phyloP scores from a whole-genome alignment of 805 yeast species.

The Yarrowia hollandica region DNA sequence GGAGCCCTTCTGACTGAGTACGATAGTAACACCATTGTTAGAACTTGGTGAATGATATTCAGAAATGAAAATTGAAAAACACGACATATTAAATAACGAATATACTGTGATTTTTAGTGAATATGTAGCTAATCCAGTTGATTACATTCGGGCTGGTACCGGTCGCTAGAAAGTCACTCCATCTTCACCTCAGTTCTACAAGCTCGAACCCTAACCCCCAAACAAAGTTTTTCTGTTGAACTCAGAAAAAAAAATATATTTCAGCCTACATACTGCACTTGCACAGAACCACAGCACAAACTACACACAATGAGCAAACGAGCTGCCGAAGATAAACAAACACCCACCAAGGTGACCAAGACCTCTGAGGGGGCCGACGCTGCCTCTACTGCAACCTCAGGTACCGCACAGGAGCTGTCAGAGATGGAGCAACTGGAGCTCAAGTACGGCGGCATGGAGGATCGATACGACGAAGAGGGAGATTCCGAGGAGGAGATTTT shows the following conservation, averaged over 20 bases:
- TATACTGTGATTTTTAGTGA: too few relatives aligned
- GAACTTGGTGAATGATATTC: too few relatives aligned
- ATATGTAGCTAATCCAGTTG: too few relatives aligned
- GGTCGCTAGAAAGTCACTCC: too few relatives aligned
- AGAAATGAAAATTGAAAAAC: too few relatives aligned
- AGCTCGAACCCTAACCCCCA: background rate
- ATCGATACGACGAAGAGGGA: slow-evolving; percentile 73
- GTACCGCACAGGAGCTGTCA: slow-evolving; percentile 5
- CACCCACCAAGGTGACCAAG: slow-evolving; percentile 12
- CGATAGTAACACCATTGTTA: too few relatives aligned
- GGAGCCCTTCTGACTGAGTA: too few relatives aligned
- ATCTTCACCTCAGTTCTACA: too few relatives aligned
- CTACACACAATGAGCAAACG: slow-evolving; percentile 6
- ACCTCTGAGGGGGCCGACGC: slow-evolving; percentile 5
- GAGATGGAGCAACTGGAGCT: slow-evolving; percentile 35
- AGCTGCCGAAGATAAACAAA: slow-evolving; percentile 7
- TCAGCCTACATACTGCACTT: background rate
- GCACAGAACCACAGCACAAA: background rate
- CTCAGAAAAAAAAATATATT: background rate
- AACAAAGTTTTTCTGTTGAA: background rate
- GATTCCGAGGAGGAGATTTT: slow-evolving; percentile 67
- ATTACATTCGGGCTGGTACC: too few relatives aligned
- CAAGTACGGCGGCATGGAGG: slow-evolving; percentile 59
- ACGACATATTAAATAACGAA: too few relatives aligned
- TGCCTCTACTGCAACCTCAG: background rate